Evolutionary conservation across 805 yeast genomes (phyloP), one percentile per base, ranked within the genome.

Genomic region (Isabelozyma rhagii): DNA sequence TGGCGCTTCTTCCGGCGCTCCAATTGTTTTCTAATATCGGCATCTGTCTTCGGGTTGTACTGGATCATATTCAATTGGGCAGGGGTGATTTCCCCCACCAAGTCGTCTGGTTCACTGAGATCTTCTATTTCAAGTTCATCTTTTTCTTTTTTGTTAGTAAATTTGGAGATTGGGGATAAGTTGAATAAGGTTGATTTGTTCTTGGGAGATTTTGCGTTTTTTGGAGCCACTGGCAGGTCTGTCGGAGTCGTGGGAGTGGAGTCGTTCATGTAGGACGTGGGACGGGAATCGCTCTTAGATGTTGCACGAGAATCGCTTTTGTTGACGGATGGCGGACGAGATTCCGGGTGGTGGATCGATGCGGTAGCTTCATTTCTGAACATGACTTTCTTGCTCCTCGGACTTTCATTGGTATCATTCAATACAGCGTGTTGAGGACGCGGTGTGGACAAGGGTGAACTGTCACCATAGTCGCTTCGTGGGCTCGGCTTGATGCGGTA

Each of bases 1-100:
- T 46, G 50, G 3, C 54, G 49, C 21, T 17, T 14, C 11, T 45
- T 29, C 10, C 39, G n/a, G 7, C 46, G 50, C 31, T 27, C 39
- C 13, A 40, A 9, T 13, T 31, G 29, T 10, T 31, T 13, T 28
- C 47, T 21, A 15, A 38, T 14, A n/a, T 9, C 29, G 3, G 43
- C 49, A 14, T 40, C 49, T 28, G 39, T 17, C 14, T 27, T 39
- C 28, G 28, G 36, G 13, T 44, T 45, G 44, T 51, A 57, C 38
- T 63, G 64, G 13, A 67, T 46, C 15, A 57, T 46, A 40, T 63
- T 68, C 14, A 71, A 52, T 44, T 72, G 68, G 0, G 78, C 77
- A 1, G 78, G 77, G 0, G 77, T 73, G 43, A 69, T 62, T 40
- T 59, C 73, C 53, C 65, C 66, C 34, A 54, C 63, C 34, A 54